Base-by-base conservation (phyloP, 2,329 filamentous ascomycete genomes). In the Alternaria tenuissima region DNA sequence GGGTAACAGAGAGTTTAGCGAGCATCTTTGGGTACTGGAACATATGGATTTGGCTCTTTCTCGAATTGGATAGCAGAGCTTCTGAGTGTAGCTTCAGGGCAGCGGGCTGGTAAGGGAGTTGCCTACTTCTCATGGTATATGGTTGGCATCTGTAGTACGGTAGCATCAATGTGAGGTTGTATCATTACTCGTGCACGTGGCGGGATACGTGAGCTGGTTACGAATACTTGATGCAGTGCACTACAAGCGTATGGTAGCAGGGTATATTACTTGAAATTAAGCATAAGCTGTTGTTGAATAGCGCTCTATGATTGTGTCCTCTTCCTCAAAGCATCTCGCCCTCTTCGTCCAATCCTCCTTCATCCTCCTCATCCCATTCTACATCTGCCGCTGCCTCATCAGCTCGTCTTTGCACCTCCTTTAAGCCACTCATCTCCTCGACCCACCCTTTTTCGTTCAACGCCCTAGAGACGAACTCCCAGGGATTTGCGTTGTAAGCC, bases 391-490 rank as follows among this genome's bases (percentile, higher is more conserved):
- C 80, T 47, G 79, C 80, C 62, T 81, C 83, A 52, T 84, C 83
- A 1, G 83, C 82, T 43, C 71, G 65, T 52, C 82, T 72, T 69
- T 85, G 83, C 59, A 93, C 88, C 90, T 28, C 89, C 86, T 62
- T 59, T 26, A 64, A 12, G 0, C 91, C 91, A 36, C 88, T 91
- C 28, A 94, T 81, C 75, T 94, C 91, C 30, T 90, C 87, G 0
- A 96, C 90, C 73, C 91, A 95, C 2, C 92, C 89, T 71, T 88
- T 88, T 77, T 94, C 90, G 61, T 88, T 86, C 14, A 95, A 79
- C 0, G 92, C 92, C 58, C 84, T 84, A 81, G 89, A 89, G 34
- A 95, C 87, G 75, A 96, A 96, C 0, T 82, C 86, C 91, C 92
- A 96, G 0, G 89, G 89, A 46, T 89, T 86, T 2, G 79, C 76